Percentiles rank a stretch among this genome's conserved stretches.
Evolutionary conservation across 2,329 filamentous ascomycete genomes (phyloP).

Genomic region (Ascochyta rabiei): DNA sequence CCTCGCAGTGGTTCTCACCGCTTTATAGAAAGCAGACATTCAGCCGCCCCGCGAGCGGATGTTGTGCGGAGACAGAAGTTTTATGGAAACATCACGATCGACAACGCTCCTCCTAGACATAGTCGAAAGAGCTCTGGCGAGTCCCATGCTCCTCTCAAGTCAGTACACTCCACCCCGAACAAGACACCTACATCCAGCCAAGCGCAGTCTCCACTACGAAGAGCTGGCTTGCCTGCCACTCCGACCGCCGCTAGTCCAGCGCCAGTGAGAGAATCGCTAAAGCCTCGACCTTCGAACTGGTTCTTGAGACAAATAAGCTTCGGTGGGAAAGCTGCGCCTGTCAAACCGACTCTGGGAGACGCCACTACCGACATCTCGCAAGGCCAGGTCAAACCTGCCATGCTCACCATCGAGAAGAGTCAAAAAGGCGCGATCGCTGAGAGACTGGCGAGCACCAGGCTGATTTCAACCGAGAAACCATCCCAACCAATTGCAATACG

Average conservation of each 20-base stretch:
- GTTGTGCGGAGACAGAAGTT: conserved; percentile 37
- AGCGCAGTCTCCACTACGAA: conserved; percentile 38
- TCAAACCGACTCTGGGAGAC: conserved; percentile 38
- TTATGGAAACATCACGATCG: conserved; percentile 16
- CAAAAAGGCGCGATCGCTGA: conserved; percentile 46
- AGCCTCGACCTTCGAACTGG: conserved; percentile 39
- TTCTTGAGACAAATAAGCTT: conserved; percentile 50
- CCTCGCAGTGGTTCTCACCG: conserved; percentile 25
- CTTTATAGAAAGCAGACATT: conserved; percentile 16
- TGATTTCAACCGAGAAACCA: conserved; percentile 37
- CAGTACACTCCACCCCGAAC: conserved; percentile 28
- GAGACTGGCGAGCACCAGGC: conserved; percentile 43
- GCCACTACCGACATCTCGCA: conserved; percentile 43
- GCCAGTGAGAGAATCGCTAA: conserved; percentile 20
- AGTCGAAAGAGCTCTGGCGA: conserved; percentile 35
- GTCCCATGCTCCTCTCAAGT: conserved; percentile 24
- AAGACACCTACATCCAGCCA: conserved; percentile 40
- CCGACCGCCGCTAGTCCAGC: conserved; percentile 15
- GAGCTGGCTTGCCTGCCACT: conserved; percentile 24
- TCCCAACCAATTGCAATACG: conserved; percentile 49
- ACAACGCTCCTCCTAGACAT: conserved; percentile 27
- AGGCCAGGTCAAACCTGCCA: conserved; percentile 43
- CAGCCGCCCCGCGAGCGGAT: conserved; percentile 38
- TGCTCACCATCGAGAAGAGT: conserved; percentile 43
- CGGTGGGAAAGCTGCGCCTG: conserved; percentile 37